A percentile compares a stretch with the other conserved stretches of the same genome.
Conservation (phyloP, 2,329 filamentous ascomycete genomes). For the Epicoccum sorghinum region DNA sequence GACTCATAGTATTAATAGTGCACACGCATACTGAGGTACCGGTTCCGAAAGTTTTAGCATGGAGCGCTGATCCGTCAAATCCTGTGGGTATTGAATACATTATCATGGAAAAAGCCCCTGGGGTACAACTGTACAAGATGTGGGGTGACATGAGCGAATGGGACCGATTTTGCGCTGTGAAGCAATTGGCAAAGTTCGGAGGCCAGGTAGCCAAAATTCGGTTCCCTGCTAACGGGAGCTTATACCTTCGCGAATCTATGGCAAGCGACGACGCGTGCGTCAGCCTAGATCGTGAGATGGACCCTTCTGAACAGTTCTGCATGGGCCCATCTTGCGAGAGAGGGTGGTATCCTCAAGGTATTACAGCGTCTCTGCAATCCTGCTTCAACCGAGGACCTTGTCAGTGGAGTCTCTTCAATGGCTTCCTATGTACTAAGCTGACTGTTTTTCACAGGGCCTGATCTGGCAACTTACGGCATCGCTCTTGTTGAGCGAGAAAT, state of each 20-base stretch:
- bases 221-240: too few relatives aligned
- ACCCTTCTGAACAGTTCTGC: slow-evolving; percentile 16
- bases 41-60: too few relatives aligned
- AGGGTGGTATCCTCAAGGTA: slow-evolving; percentile 5
- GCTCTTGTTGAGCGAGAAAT: slow-evolving; percentile 28
- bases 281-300: slow-evolving; percentile 3
- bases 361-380: slow-evolving; percentile 4
- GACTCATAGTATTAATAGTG: too few relatives aligned
- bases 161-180: too few relatives aligned
- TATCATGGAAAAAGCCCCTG: too few relatives aligned
- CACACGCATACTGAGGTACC: too few relatives aligned
- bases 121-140: too few relatives aligned
- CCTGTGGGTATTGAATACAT: too few relatives aligned
- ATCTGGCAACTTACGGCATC: slow-evolving; percentile 24
- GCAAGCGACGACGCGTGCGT: slow-evolving; percentile 8
- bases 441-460: slow-evolving; percentile 21
- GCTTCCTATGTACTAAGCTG: slow-evolving; percentile 1
- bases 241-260: slow-evolving; percentile 26
- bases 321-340: slow-evolving; percentile 19
- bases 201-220: too few relatives aligned
- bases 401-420: slow-evolving; percentile 4
- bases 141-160: too few relatives aligned
- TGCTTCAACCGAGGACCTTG: slow-evolving; percentile 22
- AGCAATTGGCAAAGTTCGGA: too few relatives aligned
- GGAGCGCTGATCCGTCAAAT: too few relatives aligned